These are phyloP conservation scores for Alternaria sp. DNA, from an alignment of 2,329 filamentous ascomycete species.

Conservation along the genomic window DNA sequence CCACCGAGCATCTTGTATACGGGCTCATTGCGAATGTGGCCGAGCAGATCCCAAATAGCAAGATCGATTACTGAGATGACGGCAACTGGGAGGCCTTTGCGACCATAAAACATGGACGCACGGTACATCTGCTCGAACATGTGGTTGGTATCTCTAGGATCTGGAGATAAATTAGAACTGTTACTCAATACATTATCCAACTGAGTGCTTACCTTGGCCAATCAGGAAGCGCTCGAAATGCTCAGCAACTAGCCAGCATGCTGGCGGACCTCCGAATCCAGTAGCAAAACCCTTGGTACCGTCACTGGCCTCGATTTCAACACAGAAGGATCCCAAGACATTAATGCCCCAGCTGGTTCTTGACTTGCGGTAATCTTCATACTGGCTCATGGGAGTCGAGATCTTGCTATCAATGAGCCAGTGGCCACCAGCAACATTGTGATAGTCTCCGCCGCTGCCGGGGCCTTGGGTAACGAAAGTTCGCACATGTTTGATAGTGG, in stretches of 20 bases:
- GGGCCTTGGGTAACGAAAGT: constrained; percentile 76
- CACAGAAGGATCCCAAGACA: constrained; percentile 88
- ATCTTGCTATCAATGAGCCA: constrained; percentile 94
- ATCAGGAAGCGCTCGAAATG: constrained; percentile 94
- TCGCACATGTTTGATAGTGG: constrained; percentile 77
- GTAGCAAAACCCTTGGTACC: constrained; percentile 95
- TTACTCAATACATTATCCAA: background rate
- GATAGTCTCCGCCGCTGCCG: constrained; percentile 71
- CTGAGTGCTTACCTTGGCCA: constrained; percentile 66
- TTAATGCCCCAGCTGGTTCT: constrained; percentile 96
- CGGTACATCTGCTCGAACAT: constrained; percentile 98
- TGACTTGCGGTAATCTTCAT: constrained; percentile 86
- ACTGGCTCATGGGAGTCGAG: constrained; percentile 89
- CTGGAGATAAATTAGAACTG: constrained; percentile 51
- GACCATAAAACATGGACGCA: constrained; percentile 94
- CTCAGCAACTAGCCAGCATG: constrained; percentile 92
- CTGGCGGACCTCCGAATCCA: constrained; percentile 91
- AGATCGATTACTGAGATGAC: constrained; percentile 95
- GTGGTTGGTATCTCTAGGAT: constrained; percentile 89
- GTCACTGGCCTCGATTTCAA: constrained; percentile 88
- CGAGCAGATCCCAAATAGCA: constrained; percentile 89
- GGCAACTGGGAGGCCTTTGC: constrained; percentile 88
- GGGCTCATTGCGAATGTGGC: constrained; percentile 90
- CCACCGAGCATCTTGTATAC: constrained; percentile 95
- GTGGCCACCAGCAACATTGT: constrained; percentile 79